Evolutionary conservation across 805 yeast genomes (phyloP).

Genomic region (Yamadazyma kitorensis): DNA sequence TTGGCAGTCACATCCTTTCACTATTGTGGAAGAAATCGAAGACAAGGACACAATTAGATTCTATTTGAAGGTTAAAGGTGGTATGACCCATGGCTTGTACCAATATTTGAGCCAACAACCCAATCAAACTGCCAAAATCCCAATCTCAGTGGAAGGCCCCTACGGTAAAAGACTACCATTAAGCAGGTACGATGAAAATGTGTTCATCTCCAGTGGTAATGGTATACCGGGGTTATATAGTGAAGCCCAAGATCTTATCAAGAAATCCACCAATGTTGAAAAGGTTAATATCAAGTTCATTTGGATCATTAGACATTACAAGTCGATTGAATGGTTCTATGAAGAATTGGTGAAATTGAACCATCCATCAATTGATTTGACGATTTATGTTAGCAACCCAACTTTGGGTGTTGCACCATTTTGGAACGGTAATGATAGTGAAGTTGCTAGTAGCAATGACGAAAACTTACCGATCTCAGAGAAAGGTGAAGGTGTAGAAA

Average conservation of each 20-base stretch:
- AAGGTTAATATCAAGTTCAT: slow-evolving; percentile 22
- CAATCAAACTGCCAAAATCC: slow-evolving; percentile 26
- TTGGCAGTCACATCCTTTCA: slow-evolving; percentile 49
- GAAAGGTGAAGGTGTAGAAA: slow-evolving; percentile 1
- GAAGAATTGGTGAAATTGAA: slow-evolving; percentile 32
- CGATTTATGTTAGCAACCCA: slow-evolving; percentile 39
- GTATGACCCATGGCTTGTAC: slow-evolving; percentile 36
- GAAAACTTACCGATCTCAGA: neutral
- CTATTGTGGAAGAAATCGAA: slow-evolving; percentile 24
- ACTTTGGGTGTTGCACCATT: slow-evolving; percentile 9
- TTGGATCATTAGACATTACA: slow-evolving; percentile 41
- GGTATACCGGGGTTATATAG: slow-evolving; percentile 40
- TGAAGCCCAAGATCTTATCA: slow-evolving; percentile 27
- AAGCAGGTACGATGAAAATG: slow-evolving; percentile 25
- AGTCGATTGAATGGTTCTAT: slow-evolving; percentile 39
- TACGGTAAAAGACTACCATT: slow-evolving; percentile 34
- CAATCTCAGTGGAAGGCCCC: slow-evolving; percentile 38
- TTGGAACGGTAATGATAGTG: slow-evolving; percentile 12
- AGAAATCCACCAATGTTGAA: slow-evolving; percentile 8
- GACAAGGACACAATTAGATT: slow-evolving; percentile 44
- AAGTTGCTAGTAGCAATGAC: neutral
- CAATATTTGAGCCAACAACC: slow-evolving; percentile 32
- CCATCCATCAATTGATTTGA: slow-evolving; percentile 30
- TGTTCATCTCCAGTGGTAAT: slow-evolving; percentile 38
- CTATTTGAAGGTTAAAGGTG: slow-evolving; percentile 43